A percentile compares a stretch with the other conserved stretches of the same genome.
Evolutionary conservation across 1,284 basidiomycete species (phyloP).

Genomic region (Puccinia horiana): DNA sequence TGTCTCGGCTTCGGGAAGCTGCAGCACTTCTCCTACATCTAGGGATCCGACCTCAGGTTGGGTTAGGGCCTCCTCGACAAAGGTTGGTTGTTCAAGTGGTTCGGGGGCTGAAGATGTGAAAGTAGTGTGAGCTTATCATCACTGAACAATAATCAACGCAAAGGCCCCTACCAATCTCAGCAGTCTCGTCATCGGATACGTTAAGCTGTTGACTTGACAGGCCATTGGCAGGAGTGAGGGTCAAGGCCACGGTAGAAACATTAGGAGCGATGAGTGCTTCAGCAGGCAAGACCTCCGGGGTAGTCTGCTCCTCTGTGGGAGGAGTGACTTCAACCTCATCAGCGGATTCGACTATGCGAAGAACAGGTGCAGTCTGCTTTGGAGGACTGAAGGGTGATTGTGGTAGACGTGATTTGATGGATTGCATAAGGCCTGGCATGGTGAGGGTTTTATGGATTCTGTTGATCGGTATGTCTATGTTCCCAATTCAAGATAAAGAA

Average conservation of each 20-base stretch:
- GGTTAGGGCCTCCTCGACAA: no score
- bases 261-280: slow-evolving; percentile 11
- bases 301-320: neutral
- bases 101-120: neutral
- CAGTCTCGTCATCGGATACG: neutral
- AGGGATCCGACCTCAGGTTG: neutral
- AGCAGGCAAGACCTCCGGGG: neutral
- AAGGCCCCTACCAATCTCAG: neutral
- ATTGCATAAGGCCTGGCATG: slow-evolving; percentile 28
- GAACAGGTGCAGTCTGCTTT: neutral
- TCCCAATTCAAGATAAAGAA: neutral
- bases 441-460: neutral
- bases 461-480: neutral
- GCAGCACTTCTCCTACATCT: neutral
- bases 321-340: neutral
- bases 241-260: slow-evolving; percentile 24
- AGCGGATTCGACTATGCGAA: neutral
- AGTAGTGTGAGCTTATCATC: neutral
- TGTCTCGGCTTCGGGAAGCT: neutral
- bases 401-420: slow-evolving; percentile 24
- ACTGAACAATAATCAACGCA: neutral
- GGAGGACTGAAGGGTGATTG: slow-evolving; percentile 30
- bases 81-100: no score
- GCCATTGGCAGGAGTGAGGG: slow-evolving; percentile 1
- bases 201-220: neutral